Evolutionary conservation across 108 stramenopile species (phyloP).

Genomic region (Nannochloropsis oceanica): DNA sequence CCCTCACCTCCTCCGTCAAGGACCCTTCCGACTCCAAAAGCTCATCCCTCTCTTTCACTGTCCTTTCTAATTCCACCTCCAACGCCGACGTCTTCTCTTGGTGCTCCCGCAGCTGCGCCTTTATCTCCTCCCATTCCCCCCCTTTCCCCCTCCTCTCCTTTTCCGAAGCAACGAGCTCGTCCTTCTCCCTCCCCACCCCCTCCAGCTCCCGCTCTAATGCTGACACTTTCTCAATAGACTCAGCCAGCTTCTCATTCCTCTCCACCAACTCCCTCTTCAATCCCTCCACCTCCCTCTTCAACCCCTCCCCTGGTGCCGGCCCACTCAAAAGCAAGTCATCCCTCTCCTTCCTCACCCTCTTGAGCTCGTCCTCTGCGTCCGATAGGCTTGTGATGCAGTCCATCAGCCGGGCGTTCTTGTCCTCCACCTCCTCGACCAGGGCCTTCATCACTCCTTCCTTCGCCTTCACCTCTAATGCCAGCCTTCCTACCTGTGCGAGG

Average conservation of each 20-base stretch:
- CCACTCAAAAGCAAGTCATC: no score
- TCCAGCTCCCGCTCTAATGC: no score
- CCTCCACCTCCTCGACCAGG: not conserved
- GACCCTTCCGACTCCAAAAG: no score
- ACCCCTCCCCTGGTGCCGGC: not conserved
- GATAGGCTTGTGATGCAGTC: no score
- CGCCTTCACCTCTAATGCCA: not conserved
- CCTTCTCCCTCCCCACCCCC: no score
- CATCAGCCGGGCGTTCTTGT: not conserved
- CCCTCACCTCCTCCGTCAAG: not conserved
- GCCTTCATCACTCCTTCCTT: not conserved
- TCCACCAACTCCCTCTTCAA: not conserved
- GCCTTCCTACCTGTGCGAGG: not conserved
- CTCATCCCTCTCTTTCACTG: not conserved
- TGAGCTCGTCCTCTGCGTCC: no score
- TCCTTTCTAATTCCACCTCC: not conserved
- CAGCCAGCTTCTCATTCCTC: not conserved
- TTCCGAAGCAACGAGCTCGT: no score
- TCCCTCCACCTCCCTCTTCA: not conserved
- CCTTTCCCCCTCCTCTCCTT: no score
- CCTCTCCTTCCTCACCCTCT: no score
- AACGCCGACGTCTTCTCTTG: not conserved
- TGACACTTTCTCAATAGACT: not conserved
- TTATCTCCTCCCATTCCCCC: no score
- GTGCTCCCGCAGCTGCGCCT: not conserved